phyloP scores from a whole-genome alignment of 1,139 yeast genomes.

The Taiozyma sp. region DNA sequence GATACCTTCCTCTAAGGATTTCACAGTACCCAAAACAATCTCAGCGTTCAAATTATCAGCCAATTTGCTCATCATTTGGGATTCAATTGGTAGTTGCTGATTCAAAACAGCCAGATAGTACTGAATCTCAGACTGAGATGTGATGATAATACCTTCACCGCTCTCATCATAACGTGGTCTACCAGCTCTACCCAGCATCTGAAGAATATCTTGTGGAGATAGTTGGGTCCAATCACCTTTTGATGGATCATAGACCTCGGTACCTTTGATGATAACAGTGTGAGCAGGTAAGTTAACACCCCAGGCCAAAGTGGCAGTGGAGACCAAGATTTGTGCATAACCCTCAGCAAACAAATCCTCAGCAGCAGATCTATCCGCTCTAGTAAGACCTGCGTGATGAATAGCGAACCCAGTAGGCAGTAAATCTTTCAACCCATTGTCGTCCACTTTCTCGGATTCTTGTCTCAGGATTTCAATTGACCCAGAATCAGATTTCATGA shows the following conservation, averaged over 20 bases:
- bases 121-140: slow-evolving; percentile 79
- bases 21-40: slow-evolving; percentile 66
- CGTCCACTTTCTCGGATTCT: slow-evolving; percentile 55
- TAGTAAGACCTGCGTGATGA: slow-evolving; percentile 89
- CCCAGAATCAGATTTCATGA: slow-evolving; percentile 45
- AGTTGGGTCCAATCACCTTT: slow-evolving; percentile 83
- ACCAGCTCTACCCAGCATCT: slow-evolving; percentile 97
- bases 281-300: slow-evolving; percentile 98
- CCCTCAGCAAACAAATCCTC: slow-evolving; percentile 92
- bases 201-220: slow-evolving; percentile 90
- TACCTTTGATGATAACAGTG: slow-evolving; percentile 91
- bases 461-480: slow-evolving; percentile 54
- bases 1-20: slow-evolving; percentile 57
- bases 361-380: slow-evolving; percentile 66
- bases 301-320: slow-evolving; percentile 98
- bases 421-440: slow-evolving; percentile 52
- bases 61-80: slow-evolving; percentile 67
- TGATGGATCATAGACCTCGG: slow-evolving; percentile 90
- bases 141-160: slow-evolving; percentile 93
- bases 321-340: slow-evolving; percentile 71
- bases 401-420: slow-evolving; percentile 76
- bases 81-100: slow-evolving; percentile 90
- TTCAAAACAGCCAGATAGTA: slow-evolving; percentile 85
- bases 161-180: slow-evolving; percentile 88
- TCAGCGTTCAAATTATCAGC: slow-evolving; percentile 86